Percentiles rank a stretch among this genome's conserved stretches.
phyloP scores from a whole-genome alignment of 768 basidiomycete species.

The Lactarius sanguifluus region DNA sequence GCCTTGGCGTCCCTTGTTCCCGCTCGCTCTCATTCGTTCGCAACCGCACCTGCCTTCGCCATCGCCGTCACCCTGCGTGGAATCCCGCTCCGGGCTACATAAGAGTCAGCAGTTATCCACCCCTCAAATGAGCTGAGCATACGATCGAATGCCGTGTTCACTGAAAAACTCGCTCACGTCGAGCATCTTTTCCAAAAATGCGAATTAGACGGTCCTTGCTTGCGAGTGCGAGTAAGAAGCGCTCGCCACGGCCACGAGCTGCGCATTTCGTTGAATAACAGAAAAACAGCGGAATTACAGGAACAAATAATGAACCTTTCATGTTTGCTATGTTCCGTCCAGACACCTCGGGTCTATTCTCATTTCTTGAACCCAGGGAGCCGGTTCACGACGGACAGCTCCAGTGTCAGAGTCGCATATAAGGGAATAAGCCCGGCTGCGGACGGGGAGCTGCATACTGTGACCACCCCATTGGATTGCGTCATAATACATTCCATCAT shows the following conservation, averaged over 20 bases:
- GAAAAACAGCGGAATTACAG: neutral
- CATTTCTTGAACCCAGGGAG: constrained; percentile 97
- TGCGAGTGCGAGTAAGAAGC: constrained; percentile 88
- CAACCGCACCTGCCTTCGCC: no score
- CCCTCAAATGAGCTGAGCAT: constrained; percentile 37
- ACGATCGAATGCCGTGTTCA: constrained; percentile 96
- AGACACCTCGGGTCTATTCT: constrained; percentile 86
- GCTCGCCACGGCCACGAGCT: constrained; percentile 70
- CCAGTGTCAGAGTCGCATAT: constrained; percentile 93
- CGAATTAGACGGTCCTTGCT: constrained; percentile 88
- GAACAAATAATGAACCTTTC: constrained; percentile 52
- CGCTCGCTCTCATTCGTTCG: no score
- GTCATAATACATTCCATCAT: constrained; percentile 98
- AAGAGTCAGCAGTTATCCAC: constrained; percentile 1
- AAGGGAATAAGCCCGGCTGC: constrained; percentile 96
- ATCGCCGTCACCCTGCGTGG: no score
- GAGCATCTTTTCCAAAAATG: constrained; percentile 92
- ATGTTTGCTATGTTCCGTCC: constrained; percentile 96
- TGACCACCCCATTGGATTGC: constrained; percentile 87
- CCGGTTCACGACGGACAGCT: constrained; percentile 82
- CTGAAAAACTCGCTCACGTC: constrained; percentile 96
- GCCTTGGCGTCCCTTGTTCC: no score
- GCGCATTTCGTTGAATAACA: constrained; percentile 31
- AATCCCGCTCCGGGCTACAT: constrained; percentile 40
- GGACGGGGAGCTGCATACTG: constrained; percentile 88